Evolutionary conservation across 2,329 filamentous ascomycete genomes (phyloP).

Genomic region (Trichoderma sp.): DNA sequence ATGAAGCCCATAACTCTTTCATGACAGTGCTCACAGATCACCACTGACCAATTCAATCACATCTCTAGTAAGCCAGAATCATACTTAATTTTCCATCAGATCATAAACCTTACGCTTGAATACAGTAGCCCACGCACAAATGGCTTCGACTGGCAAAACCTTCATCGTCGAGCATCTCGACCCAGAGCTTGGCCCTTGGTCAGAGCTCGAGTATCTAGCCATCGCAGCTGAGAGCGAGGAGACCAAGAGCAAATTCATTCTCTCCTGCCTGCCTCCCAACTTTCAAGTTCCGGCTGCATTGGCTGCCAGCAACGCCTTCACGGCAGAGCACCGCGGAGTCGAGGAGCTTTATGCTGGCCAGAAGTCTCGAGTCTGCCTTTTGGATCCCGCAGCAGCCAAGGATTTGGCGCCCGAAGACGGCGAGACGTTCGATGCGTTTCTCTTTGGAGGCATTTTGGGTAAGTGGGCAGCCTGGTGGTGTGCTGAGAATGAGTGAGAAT

Average conservation of each 20-base stretch:
- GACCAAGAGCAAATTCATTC: constrained; percentile 67
- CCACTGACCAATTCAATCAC: not conserved
- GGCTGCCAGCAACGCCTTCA: constrained; percentile 59
- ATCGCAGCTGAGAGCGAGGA: constrained; percentile 79
- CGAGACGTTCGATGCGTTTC: constrained; percentile 79
- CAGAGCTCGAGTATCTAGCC: constrained; percentile 83
- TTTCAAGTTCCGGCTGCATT: constrained; percentile 64
- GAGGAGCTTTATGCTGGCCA: constrained; percentile 74
- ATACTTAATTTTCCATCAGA: not conserved
- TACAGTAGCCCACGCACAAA: constrained; percentile 24
- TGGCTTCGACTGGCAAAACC: constrained; percentile 56
- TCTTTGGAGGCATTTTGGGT: constrained; percentile 97
- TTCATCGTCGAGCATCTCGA: constrained; percentile 98
- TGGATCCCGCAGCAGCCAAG: constrained; percentile 79
- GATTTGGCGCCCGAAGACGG: constrained; percentile 84
- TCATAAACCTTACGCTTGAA: not conserved
- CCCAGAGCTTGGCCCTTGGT: constrained; percentile 91
- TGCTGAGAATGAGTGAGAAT: not conserved
- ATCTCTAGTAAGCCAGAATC: not conserved
- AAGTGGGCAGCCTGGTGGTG: constrained; percentile 31
- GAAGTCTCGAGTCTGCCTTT: constrained; percentile 77
- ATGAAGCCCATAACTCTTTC: not conserved
- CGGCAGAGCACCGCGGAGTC: constrained; percentile 72
- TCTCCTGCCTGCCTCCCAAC: constrained; percentile 73
- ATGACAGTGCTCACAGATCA: not conserved